Base-by-base conservation (phyloP, 441 rosid species). In the Arabidopsis lyrata region DNA sequence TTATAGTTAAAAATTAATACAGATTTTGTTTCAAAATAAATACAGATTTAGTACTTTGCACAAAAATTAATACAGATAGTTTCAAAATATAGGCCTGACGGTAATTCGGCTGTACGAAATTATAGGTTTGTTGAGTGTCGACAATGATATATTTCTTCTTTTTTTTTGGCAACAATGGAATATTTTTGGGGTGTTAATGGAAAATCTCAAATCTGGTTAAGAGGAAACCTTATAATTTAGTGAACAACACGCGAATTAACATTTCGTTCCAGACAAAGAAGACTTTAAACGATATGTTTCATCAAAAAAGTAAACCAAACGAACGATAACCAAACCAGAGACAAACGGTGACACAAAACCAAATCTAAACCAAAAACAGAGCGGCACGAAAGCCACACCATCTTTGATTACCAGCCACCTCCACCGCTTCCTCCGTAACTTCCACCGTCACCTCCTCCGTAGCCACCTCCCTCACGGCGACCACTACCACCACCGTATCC, bases 381-480 rank as follows among this genome's bases (percentile, higher is more conserved):
- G 49, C 22, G 59, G 58, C 13, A 14, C 2, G 12, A 11, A n/a
- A 49, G 29, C 60, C 10, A 8, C 20, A 18, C 16, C 0, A 58
- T 75, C 49, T 14, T 27, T 12, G 50, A 68, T 75, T 45, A 75
- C 74, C 74, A 75, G 15, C 63, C 73, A 12, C 78, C 74, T 1
- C 74, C 78, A 10, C 62, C 62, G 39, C 49, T 15, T 38, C 71
- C 75, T 15, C 71, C 60, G 52, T 76, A 68, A 6, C 53, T 29
- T 29, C 31, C 75, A 13, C 79, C 94, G 1, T 53, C 71, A 31
- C 78, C 68, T 1, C 73, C 78, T 18, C 77, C 77, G 6, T 66
- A 66, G 0, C 72, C 68, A 42, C 74, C 79, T 15, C 75, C 79
- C 4, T 59, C 64, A 59, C 64, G 64, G 10, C 64, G 64, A 11